phyloP scores from a whole-genome alignment of 768 basidiomycete species.

The Cytidiella melzeri region DNA sequence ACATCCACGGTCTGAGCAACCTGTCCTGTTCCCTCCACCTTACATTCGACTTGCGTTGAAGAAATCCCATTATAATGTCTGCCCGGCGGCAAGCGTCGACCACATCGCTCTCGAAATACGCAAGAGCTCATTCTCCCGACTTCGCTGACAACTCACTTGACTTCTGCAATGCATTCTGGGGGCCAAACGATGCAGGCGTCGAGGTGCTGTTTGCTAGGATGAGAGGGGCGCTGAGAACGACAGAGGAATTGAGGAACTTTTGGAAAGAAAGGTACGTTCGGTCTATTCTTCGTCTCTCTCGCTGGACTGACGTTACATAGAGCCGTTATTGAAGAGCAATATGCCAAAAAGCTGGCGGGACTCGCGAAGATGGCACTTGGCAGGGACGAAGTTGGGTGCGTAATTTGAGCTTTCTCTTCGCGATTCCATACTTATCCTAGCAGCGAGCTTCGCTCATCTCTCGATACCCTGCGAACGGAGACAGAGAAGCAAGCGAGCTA shows the following conservation, averaged over 20 bases:
- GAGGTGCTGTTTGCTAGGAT: slow-evolving; percentile 88
- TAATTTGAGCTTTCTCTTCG: slow-evolving; percentile 12
- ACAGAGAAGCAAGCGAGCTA: slow-evolving; percentile 75
- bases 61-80: slow-evolving; percentile 39
- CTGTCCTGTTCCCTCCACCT: background rate
- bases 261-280: slow-evolving; percentile 87
- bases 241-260: slow-evolving; percentile 81
- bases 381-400: slow-evolving; percentile 90
- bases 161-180: slow-evolving; percentile 99
- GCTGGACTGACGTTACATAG: slow-evolving; percentile 34
- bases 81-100: slow-evolving; percentile 77
- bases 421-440: background rate
- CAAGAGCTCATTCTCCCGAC: slow-evolving; percentile 48
- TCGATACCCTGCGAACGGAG: slow-evolving; percentile 77
- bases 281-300: background rate
- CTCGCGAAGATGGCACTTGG: slow-evolving; percentile 74
- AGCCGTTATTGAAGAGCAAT: slow-evolving; percentile 90
- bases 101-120: slow-evolving; percentile 71
- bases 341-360: slow-evolving; percentile 78
- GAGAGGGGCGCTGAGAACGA: slow-evolving; percentile 77
- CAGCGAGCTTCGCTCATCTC: slow-evolving; percentile 75
- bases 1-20: no score
- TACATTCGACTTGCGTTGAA: background rate
- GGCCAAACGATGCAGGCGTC: slow-evolving; percentile 76
- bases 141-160: slow-evolving; percentile 52